These are phyloP conservation scores for Sarocladium brachiariae DNA, from an alignment of 2,329 filamentous ascomycete genomes.

Conservation along the genomic window DNA sequence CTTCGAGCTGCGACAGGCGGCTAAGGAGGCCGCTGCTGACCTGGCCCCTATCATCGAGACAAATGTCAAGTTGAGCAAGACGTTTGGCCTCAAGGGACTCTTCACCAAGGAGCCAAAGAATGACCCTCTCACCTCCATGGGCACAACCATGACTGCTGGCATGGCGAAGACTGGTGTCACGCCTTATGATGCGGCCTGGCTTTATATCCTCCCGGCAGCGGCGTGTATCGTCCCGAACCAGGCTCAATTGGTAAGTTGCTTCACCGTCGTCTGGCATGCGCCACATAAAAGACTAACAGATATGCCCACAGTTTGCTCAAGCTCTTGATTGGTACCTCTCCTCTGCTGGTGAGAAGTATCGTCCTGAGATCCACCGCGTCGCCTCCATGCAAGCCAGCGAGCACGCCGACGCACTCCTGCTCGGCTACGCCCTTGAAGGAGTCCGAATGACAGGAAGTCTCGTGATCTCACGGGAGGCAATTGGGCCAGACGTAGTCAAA, in stretches of 20 bases:
- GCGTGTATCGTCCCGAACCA: conserved; percentile 64
- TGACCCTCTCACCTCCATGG: conserved; percentile 55
- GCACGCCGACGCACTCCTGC: conserved; percentile 55
- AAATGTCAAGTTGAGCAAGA: conserved; percentile 54
- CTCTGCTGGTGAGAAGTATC: conserved; percentile 44
- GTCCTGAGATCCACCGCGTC: conserved; percentile 54
- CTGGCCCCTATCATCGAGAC: conserved; percentile 56
- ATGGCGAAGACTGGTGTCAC: conserved; percentile 57
- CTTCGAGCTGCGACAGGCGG: conserved; percentile 55
- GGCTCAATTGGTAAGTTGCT: conserved; percentile 56
- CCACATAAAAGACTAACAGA: too few relatives aligned
- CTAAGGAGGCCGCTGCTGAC: conserved; percentile 48
- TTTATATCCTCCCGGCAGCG: conserved; percentile 61
- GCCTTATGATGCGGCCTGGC: conserved; percentile 61
- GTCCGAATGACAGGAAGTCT: conserved; percentile 60
- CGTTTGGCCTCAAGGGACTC: conserved; percentile 31
- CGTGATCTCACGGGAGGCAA: conserved; percentile 51
- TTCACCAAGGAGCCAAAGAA: conserved; percentile 40
- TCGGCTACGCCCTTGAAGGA: conserved; percentile 66
- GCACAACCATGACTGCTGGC: conserved; percentile 56
- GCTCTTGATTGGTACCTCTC: conserved; percentile 67
- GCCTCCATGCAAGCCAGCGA: conserved; percentile 47
- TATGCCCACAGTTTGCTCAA: conserved; percentile 54
- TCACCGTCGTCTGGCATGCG: too few relatives aligned
- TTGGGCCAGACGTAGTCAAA: conserved; percentile 34